phyloP scores from a whole-genome alignment of 2,329 filamentous ascomycete species.

The Cladosporium colombiae region DNA sequence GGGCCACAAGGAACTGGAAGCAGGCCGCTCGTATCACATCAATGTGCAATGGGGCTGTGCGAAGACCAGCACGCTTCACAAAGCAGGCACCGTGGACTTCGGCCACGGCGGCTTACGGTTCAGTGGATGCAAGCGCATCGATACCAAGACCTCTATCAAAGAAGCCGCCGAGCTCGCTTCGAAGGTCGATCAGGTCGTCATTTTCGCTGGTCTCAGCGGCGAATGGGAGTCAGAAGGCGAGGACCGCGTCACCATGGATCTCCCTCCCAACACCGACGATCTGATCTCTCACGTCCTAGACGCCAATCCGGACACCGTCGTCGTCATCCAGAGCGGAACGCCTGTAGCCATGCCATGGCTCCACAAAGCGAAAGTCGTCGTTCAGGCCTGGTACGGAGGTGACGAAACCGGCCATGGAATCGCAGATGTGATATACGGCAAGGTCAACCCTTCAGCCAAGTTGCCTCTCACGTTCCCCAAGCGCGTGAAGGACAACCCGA shows the following conservation, averaged over 20 bases:
- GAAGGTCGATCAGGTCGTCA: conserved; percentile 72
- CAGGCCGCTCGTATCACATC: conserved; percentile 60
- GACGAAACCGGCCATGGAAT: conserved; percentile 19
- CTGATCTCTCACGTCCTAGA: conserved; percentile 66
- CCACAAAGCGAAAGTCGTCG: conserved; percentile 58
- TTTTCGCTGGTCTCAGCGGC: conserved; percentile 75
- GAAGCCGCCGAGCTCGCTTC: conserved; percentile 68
- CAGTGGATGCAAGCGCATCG: conserved; percentile 55
- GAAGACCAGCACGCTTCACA: conserved; percentile 63
- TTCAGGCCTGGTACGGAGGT: conserved; percentile 52
- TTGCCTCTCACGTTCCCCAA: conserved; percentile 20
- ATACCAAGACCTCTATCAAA: conserved; percentile 65
- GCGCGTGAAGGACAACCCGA: conserved; percentile 55
- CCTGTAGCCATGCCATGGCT: conserved; percentile 73
- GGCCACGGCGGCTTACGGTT: conserved; percentile 66
- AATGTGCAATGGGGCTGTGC: conserved; percentile 64
- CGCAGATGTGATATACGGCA: conserved; percentile 18
- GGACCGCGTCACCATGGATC: conserved; percentile 61
- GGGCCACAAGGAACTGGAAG: conserved; percentile 58
- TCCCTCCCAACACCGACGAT: conserved; percentile 63
- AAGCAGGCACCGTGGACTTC: conserved; percentile 63
- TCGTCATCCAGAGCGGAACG: conserved; percentile 77
- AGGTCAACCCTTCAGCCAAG: conserved; percentile 16
- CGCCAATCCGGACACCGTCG: conserved; percentile 67
- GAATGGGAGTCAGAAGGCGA: conserved; percentile 76